Conservation (phyloP, 805 yeast species). For the Candida yuanshanica region DNA sequence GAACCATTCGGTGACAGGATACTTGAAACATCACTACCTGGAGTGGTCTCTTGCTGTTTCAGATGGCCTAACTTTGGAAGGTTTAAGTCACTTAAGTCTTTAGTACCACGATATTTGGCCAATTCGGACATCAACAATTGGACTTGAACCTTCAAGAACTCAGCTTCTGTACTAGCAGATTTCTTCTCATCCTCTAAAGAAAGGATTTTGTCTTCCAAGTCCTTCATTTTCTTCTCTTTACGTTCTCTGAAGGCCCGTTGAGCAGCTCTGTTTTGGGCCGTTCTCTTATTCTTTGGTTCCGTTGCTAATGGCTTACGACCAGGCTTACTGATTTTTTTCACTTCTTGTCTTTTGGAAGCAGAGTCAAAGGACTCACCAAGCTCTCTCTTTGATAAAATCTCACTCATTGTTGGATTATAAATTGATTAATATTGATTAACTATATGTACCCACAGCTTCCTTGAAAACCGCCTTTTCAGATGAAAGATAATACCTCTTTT, state of each 20-base stretch:
- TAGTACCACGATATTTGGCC: conserved; percentile 45
- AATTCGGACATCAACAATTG: conserved; percentile 68
- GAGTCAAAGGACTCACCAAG: conserved; percentile 1
- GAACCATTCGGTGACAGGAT: conserved; percentile 15
- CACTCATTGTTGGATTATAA: background rate
- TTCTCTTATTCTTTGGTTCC: conserved; percentile 82
- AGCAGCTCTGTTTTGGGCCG: conserved; percentile 98
- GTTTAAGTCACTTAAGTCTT: conserved; percentile 23
- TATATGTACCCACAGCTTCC: too few species aligned
- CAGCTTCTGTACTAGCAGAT: conserved; percentile 64
- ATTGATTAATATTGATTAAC: too few species aligned
- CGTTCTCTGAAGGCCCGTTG: conserved; percentile 95
- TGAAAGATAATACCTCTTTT: too few species aligned
- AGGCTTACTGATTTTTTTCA: conserved; percentile 42
- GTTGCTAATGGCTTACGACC: conserved; percentile 77
- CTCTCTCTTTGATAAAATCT: conserved; percentile 11
- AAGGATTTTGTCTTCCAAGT: conserved; percentile 73
- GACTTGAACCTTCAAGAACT: conserved; percentile 71
- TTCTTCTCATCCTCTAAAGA: conserved; percentile 66
- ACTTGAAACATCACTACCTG: conserved; percentile 13
- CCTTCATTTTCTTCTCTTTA: conserved; percentile 80
- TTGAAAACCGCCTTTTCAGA: too few species aligned
- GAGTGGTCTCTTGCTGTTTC: conserved; percentile 1
- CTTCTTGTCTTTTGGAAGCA: conserved; percentile 19
- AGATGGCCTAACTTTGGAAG: conserved; percentile 2